A percentile compares a stretch with the other conserved stretches of the same genome.
Evolutionary conservation across 2,329 filamentous ascomycete genomes (phyloP).

Genomic region (Blumeria graminis): DNA sequence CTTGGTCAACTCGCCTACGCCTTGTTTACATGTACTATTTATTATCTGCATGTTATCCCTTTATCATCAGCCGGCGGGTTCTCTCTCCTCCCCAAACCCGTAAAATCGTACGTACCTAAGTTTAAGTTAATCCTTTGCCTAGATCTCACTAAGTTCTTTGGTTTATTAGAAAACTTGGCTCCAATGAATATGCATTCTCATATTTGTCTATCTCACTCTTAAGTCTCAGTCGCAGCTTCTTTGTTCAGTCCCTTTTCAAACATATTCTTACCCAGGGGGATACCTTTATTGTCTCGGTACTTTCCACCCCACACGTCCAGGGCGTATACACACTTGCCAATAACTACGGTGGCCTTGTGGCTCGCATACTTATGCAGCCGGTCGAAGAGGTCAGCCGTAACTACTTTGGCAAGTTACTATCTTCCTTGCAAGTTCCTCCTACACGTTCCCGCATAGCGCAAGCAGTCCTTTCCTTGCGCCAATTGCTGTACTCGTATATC

Average conservation of each 20-base stretch:
- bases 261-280: constrained; percentile 89
- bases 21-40: constrained; percentile 40
- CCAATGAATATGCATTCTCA: constrained; percentile 9
- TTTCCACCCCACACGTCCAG: constrained; percentile 59
- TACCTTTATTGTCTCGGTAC: constrained; percentile 57
- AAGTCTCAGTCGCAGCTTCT: constrained; percentile 55
- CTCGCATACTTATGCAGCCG: constrained; percentile 77
- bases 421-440: constrained; percentile 8
- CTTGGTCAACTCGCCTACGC: constrained; percentile 66
- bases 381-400: constrained; percentile 83
- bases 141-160: neutral
- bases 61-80: constrained; percentile 36
- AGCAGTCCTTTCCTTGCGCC: constrained; percentile 26
- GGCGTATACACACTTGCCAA: constrained; percentile 81
- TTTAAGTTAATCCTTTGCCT: neutral
- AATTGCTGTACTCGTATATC: constrained; percentile 47
- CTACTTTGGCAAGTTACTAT: constrained; percentile 63
- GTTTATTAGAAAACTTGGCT: constrained; percentile 3
- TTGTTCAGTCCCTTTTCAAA: constrained; percentile 72
- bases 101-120: constrained; percentile 14
- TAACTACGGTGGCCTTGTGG: constrained; percentile 79
- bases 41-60: constrained; percentile 33
- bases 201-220: constrained; percentile 46
- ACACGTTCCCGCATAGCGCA: constrained; percentile 9
- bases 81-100: constrained; percentile 33